Base-by-base conservation (phyloP, 805 yeast genomes). In the Lachancea fermentati region DNA sequence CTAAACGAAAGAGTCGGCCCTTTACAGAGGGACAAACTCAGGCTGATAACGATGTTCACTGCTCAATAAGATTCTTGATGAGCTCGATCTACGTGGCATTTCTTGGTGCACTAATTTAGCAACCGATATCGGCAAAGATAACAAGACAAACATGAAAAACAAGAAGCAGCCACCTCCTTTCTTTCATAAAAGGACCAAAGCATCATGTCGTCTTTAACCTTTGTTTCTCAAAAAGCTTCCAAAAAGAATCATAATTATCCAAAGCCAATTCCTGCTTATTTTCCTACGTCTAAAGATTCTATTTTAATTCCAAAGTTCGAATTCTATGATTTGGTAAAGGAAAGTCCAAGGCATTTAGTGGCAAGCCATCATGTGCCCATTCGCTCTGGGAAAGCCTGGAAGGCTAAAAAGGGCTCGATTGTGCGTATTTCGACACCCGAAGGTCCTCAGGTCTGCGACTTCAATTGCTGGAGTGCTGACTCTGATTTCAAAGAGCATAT, bases 361-460 rank as follows among this genome's bases (percentile, higher is more conserved):
- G 32, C 35, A 8, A 47, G 46, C 9, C 29, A 47, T 25, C 26
- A 34, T 32, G 46, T 47, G 16, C 71, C 75, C 16, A 76, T 78
- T 29, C 63, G 84, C 47, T 66, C 79, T 2, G 86, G 80, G 3
- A 65, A 71, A 34, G 81, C 84, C 0, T 76, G 80, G 66, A 73
- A 73, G 45, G 76, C 78, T n/a, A 79, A 81, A 13, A 77, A 77
- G 15, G 78, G 76, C 17, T 67, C 73, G 22, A 71, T 79, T 22
- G 76, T 80, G 44, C 65, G 85, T 30, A 65, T 79, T 41, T 72
- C 77, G 3, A 75, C 83, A 1, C 79, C 83, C 2, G 78, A 79
- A 49, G 85, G 85, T 4, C 81, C 86, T 2, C 85, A 79, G 56
- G 85, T 79, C 14, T 78, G 83, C 51, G 85, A 79, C 52, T 70